These are phyloP conservation scores for Byssothecium circinans DNA, from an alignment of 2,329 filamentous ascomycete genomes.

Conservation along the genomic window DNA sequence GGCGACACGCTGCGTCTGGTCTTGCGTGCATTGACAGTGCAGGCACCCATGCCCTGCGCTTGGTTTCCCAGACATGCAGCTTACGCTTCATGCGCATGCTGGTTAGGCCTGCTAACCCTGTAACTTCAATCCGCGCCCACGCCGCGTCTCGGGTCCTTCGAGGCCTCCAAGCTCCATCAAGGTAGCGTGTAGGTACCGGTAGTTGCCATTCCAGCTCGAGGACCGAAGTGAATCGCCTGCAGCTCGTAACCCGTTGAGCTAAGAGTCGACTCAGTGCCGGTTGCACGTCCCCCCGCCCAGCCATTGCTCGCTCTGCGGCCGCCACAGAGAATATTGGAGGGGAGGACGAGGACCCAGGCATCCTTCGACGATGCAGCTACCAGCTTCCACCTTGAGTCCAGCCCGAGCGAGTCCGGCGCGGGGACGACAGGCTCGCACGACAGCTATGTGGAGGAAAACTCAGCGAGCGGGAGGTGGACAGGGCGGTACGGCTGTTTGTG, in stretches of 20 bases:
- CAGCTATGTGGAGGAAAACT: too few species aligned
- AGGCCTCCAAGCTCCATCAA: slow-evolving; percentile 8
- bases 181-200: slow-evolving; percentile 10
- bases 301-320: slow-evolving; percentile 1
- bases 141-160: slow-evolving; percentile 24
- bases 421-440: neutral
- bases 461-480: too few species aligned
- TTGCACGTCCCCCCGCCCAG: slow-evolving; percentile 3
- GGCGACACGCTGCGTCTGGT: too few species aligned
- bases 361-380: too few species aligned
- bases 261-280: slow-evolving; percentile 15
- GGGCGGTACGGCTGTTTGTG: too few species aligned
- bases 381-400: neutral
- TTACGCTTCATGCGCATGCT: slow-evolving; percentile 20
- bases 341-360: too few species aligned
- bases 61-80: slow-evolving; percentile 25
- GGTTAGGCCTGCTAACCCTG: neutral
- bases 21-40: too few species aligned
- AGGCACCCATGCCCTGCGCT: slow-evolving; percentile 31
- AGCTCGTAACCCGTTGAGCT: slow-evolving; percentile 15
- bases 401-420: slow-evolving; percentile 12
- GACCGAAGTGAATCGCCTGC: slow-evolving; percentile 17
- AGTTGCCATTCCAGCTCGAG: slow-evolving; percentile 13
- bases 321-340: slow-evolving; percentile 5
- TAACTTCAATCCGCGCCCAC: too few species aligned